Evolutionary conservation across 495 filamentous ascomycete species (phyloP).

Genomic region (Trichoderma virens): DNA sequence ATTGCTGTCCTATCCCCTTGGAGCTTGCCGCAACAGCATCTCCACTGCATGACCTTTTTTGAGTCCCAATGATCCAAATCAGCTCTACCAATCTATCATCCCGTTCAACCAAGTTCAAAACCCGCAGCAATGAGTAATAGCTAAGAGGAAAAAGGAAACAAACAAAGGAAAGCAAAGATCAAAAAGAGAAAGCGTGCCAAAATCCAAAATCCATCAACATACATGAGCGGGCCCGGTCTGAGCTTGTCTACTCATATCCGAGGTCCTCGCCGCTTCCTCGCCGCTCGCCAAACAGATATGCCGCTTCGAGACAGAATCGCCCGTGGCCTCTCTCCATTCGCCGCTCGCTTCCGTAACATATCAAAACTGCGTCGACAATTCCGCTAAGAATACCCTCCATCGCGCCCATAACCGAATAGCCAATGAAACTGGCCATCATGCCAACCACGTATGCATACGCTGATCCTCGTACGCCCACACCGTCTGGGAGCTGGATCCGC

Average conservation of each 20-base stretch:
- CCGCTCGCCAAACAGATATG: conserved; percentile 66
- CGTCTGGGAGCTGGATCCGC: conserved; percentile 40
- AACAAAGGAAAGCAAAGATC: not conserved
- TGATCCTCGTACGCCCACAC: conserved; percentile 59
- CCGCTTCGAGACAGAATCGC: conserved; percentile 83
- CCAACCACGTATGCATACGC: conserved; percentile 94
- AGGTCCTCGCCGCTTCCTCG: conserved; percentile 13
- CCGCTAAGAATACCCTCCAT: conserved; percentile 90
- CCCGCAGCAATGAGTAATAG: not conserved
- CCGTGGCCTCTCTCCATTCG: conserved; percentile 57
- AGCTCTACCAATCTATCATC: conserved; percentile 7
- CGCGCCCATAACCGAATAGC: conserved; percentile 90
- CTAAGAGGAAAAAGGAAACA: not conserved
- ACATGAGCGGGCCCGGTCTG: not conserved
- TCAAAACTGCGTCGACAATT: conserved; percentile 82
- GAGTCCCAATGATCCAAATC: not conserved
- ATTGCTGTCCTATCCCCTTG: not conserved
- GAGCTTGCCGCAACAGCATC: not conserved
- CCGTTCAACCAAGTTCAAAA: not conserved
- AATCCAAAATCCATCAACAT: not conserved
- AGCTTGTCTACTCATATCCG: not conserved
- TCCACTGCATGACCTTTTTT: conserved; percentile 1
- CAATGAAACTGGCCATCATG: conserved; percentile 82
- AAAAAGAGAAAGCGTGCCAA: not conserved
- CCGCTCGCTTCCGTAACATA: conserved; percentile 90